Evolutionary conservation across 345 rosid species (phyloP).

Genomic region (Luvunga scandens): DNA sequence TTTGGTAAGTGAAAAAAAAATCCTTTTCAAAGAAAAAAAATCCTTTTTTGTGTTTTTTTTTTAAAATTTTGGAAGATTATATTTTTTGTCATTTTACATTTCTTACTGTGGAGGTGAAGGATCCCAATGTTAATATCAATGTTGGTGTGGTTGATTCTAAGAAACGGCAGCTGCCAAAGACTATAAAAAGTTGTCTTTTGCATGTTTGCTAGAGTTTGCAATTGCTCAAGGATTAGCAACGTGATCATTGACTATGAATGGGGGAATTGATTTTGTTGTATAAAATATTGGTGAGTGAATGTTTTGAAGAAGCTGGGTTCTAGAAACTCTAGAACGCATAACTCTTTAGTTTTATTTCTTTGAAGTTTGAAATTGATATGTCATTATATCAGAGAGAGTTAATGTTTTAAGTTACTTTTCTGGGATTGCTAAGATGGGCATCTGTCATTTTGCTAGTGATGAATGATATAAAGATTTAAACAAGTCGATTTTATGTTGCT

Average conservation of each 20-base stretch:
- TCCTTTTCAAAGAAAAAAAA: background rate
- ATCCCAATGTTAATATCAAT: background rate
- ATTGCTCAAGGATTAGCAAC: background rate
- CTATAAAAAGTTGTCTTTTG: background rate
- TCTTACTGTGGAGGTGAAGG: background rate
- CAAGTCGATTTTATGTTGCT: background rate
- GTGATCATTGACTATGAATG: background rate
- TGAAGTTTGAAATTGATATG: background rate
- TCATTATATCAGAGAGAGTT: background rate
- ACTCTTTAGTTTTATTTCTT: background rate
- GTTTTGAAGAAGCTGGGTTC: background rate
- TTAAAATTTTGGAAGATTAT: background rate
- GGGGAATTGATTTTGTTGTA: background rate
- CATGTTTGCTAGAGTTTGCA: background rate
- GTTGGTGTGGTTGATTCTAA: background rate
- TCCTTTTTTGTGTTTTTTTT: background rate
- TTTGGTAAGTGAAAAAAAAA: background rate
- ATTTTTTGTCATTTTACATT: background rate
- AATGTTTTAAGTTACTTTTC: background rate
- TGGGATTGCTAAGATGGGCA: background rate
- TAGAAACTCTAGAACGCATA: background rate
- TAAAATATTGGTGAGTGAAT: background rate
- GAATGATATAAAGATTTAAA: background rate
- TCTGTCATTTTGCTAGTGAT: background rate
- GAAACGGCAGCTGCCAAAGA: background rate